Base-by-base conservation (phyloP, 2,329 filamentous ascomycete species). In the Alternaria angustiovoidea region DNA sequence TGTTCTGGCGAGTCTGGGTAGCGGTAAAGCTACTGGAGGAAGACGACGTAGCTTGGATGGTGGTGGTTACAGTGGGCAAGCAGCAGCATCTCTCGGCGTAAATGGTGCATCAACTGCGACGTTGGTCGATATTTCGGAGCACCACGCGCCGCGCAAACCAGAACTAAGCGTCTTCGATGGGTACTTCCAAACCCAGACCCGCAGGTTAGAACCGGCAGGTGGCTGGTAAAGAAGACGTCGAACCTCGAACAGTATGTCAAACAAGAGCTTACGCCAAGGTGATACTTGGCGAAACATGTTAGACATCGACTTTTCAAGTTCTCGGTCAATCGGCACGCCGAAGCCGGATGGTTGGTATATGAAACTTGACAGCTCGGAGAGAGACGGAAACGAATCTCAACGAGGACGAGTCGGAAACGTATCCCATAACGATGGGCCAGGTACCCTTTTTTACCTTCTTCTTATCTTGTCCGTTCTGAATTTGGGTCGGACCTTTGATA, bases 81-180 rank as follows among this genome's bases (percentile, higher is more conserved):
- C 62, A 6, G 71, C 69, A 5, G 49, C 65, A 2, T 61, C 66
- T 4, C 60, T 77, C 5, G 67, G 67, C 16, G 43, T 65, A 9
- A 63, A 46, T 14, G 66, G 59, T 42, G 59, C 55, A 7, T 34
- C 55, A 12, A 55, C 60, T 24, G 51, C 64, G 2, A 63, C 64
- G 8, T 51, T 69, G 11, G 63, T 70, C 26, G 66, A 69, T 12
- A 60, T 61, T 12, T 70, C 51, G 39, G 61, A 53, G 42, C 63
- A 16, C 26, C 57, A 38, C 18, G 56, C 44, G 43, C 58, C 64
- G 6, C 66, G 67, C 2, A 69, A 72, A 32, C 73, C 75, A 2
- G 75, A 77, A 53, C 28, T 77, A 43, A 77, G 74, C 51, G 69
- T 75, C 1, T 76, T 77, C 44, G 75, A 78, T 53, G 75, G 74